phyloP scores from a whole-genome alignment of 1,284 basidiomycete species.

The Melampsora larici-populina region DNA sequence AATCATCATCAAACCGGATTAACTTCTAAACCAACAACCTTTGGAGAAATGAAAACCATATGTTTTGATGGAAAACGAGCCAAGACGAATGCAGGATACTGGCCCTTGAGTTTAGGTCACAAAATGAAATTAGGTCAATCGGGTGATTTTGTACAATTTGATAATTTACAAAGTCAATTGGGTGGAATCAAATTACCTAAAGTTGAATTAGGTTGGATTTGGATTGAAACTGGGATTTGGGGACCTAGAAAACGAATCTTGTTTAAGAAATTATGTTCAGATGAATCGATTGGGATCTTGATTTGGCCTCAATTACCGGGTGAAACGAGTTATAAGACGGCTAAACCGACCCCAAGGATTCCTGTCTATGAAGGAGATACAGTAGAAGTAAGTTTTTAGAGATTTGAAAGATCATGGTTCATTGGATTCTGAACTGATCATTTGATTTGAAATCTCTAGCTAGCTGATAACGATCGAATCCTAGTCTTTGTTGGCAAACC shows the following conservation, averaged over 20 bases:
- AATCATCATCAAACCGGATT: no score
- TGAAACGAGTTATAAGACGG: background rate
- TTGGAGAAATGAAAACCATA: background rate
- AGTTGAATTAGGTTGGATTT: background rate
- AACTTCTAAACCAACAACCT: background rate
- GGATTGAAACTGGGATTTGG: slow-evolving; percentile 18
- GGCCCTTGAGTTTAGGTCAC: background rate
- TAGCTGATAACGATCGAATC: slow-evolving; percentile 12
- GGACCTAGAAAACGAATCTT: slow-evolving; percentile 21
- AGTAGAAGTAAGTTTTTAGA: background rate
- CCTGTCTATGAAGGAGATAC: slow-evolving; percentile 18
- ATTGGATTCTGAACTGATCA: background rate
- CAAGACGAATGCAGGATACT: background rate
- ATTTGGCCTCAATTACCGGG: slow-evolving; percentile 22
- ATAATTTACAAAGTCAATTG: background rate
- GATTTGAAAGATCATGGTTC: no score
- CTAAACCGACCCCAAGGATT: slow-evolving; percentile 9
- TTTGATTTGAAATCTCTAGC: background rate
- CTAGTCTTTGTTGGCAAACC: slow-evolving; percentile 7
- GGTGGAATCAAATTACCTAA: background rate
- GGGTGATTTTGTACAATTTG: background rate
- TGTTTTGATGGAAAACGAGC: slow-evolving; percentile 2
- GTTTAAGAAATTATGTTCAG: slow-evolving; percentile 9
- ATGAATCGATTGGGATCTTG: slow-evolving; percentile 14
- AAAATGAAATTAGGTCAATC: background rate